Evolutionary conservation across 331 rosid species (phyloP).

Genomic region (Telfairia occidentalis): DNA sequence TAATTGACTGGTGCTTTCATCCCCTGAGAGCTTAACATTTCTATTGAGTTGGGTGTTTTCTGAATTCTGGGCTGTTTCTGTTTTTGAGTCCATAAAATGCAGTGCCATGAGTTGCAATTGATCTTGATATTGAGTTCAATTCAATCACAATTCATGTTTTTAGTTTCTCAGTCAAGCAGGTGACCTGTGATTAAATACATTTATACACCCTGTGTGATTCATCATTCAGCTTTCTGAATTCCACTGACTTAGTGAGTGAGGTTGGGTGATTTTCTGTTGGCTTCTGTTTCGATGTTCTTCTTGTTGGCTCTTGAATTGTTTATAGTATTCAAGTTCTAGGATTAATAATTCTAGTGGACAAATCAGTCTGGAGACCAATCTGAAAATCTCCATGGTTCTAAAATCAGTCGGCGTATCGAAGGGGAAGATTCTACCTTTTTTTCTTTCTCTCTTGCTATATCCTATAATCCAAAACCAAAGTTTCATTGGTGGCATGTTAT

Average conservation of each 20-base stretch:
- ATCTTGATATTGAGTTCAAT: neutral
- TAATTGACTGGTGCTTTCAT: constrained; percentile 1
- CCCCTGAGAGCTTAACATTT: neutral
- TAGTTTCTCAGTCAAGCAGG: neutral
- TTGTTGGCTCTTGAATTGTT: neutral
- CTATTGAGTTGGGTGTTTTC: neutral
- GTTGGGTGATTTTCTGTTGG: neutral
- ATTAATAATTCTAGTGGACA: neutral
- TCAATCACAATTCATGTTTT: neutral
- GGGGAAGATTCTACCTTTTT: neutral
- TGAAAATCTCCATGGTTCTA: neutral
- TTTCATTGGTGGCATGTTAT: neutral
- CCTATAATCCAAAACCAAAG: neutral
- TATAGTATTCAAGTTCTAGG: neutral
- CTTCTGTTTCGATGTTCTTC: neutral
- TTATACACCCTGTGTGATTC: neutral
- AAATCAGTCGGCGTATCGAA: neutral
- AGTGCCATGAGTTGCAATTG: neutral
- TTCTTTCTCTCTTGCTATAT: neutral
- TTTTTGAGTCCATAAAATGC: neutral
- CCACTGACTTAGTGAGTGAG: neutral
- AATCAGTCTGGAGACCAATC: neutral
- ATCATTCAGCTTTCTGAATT: neutral
- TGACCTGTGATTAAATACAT: neutral
- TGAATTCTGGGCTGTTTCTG: neutral